Evolutionary conservation across 352 stramenopile species (phyloP), one percentile per base, ranked within the genome.

Genomic region (Phytopythium sindhum): DNA sequence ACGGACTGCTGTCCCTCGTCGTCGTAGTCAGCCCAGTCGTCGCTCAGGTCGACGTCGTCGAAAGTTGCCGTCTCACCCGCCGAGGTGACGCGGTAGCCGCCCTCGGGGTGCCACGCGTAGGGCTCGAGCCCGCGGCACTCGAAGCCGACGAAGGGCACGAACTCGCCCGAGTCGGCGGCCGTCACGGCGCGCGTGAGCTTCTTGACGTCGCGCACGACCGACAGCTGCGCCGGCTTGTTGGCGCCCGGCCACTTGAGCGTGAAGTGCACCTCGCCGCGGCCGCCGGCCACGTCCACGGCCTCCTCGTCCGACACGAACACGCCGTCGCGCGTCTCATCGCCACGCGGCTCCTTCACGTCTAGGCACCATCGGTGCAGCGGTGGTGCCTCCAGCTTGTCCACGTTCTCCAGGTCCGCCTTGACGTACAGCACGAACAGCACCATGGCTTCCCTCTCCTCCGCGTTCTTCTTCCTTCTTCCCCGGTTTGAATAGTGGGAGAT

Each of bases 21-120:
- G 61, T 96, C 88, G 67, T 93, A 96, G 54, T 96, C 86, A 15
- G 78, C 81, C 85, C 87, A 96, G 67, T 96, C 88, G 35, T 94
- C 88, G 47, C 75, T 81, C 44, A 93, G 65, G 59, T 95, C 85
- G 29, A 91, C 84, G 59, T 94, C 86, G 14, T 91, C 78, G 54
- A 94, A 93, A n/a, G 81, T 67, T 21, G 81, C 77, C 14, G 78
- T 81, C 53, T 74, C 75, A 37, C 78, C 85, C 0, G 77, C 74
- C 31, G 81, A 88, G 2, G 78, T 76, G 12, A 95, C 77, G 58
- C 61, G 81, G 74, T 93, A 96, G 53, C 84, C 86, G 57, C 84
- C 77, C 51, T 93, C 85, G 10, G 83, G 80, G 70, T 91, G 73
- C 88, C 88, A 96, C n/a, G 74, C 80, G 58, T 73, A 81, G 5